Percentiles rank a stretch among this genome's conserved stretches.
Evolutionary conservation across 2,329 filamentous ascomycete genomes (phyloP).

Genomic region (Orbilia brochopaga): DNA sequence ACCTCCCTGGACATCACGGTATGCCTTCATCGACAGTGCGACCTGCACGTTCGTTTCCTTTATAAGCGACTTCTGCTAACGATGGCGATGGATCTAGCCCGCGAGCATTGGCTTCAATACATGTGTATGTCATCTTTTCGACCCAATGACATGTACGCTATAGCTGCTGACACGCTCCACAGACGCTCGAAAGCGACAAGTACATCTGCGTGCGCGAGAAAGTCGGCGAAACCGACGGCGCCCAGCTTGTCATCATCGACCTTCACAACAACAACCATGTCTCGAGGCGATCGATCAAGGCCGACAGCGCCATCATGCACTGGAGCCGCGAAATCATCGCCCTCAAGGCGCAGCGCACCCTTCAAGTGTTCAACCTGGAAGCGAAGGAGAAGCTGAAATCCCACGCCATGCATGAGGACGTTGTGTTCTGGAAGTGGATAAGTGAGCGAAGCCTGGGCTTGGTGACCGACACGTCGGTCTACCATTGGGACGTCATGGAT

Average conservation of each 20-base stretch:
- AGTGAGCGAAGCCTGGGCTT: constrained; percentile 85
- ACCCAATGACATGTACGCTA: constrained; percentile 50
- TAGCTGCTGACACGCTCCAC: constrained; percentile 23
- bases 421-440: constrained; percentile 99
- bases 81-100: constrained; percentile 16
- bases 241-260: constrained; percentile 93
- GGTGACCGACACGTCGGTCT: constrained; percentile 88
- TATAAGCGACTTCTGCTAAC: constrained; percentile 37
- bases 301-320: constrained; percentile 99
- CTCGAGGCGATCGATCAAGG: constrained; percentile 93
- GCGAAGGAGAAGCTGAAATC: constrained; percentile 97
- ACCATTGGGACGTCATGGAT: constrained; percentile 98
- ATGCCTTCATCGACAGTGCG: constrained; percentile 23
- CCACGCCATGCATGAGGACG: constrained; percentile 93
- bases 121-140: constrained; percentile 38
- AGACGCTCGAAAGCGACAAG: constrained; percentile 98
- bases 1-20: constrained; percentile 44
- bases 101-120: constrained; percentile 33
- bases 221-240: constrained; percentile 71
- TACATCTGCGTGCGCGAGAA: constrained; percentile 97
- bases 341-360: constrained; percentile 90
- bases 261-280: constrained; percentile 98
- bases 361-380: constrained; percentile 96
- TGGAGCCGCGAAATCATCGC: constrained; percentile 96
- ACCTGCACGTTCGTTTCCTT: constrained; percentile 11